Evolutionary conservation across 2,329 filamentous ascomycete genomes (phyloP).

Genomic region (Cytospora leucostoma): DNA sequence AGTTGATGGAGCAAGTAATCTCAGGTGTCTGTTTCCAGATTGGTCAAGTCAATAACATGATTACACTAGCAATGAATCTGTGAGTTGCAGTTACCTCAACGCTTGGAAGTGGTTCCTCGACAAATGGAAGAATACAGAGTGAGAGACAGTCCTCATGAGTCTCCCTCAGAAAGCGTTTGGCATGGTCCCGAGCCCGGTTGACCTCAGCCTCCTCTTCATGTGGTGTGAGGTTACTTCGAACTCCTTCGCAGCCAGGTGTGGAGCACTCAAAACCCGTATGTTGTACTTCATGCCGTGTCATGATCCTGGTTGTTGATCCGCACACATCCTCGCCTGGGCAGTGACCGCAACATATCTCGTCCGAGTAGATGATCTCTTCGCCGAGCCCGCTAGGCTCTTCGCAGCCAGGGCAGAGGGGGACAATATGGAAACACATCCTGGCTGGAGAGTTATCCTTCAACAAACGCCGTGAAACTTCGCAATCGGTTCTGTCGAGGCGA

Average conservation of each 20-base stretch:
- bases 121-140: slow-evolving; percentile 25
- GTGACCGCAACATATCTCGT: slow-evolving; percentile 22
- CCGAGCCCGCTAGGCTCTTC: slow-evolving; percentile 27
- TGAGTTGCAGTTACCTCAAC: neutral
- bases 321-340: slow-evolving; percentile 16
- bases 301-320: slow-evolving; percentile 22
- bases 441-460: neutral
- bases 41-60: neutral
- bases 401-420: slow-evolving; percentile 25
- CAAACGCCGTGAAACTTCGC: too few relatives aligned
- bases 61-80: accelerated
- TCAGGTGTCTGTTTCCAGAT: neutral
- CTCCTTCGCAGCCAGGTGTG: slow-evolving; percentile 19
- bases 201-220: slow-evolving; percentile 23
- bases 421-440: slow-evolving; percentile 27
- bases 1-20: neutral
- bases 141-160: slow-evolving; percentile 20
- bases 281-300: slow-evolving; percentile 24
- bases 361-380: slow-evolving; percentile 26
- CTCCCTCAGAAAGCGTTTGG: slow-evolving; percentile 22
- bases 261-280: slow-evolving; percentile 25
- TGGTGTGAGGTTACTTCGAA: neutral
- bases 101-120: neutral
- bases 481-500: too few relatives aligned
- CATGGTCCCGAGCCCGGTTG: slow-evolving; percentile 19